These are phyloP conservation scores for Antrodiella citrinella DNA, from an alignment of 768 basidiomycete species.

Conservation along the genomic window DNA sequence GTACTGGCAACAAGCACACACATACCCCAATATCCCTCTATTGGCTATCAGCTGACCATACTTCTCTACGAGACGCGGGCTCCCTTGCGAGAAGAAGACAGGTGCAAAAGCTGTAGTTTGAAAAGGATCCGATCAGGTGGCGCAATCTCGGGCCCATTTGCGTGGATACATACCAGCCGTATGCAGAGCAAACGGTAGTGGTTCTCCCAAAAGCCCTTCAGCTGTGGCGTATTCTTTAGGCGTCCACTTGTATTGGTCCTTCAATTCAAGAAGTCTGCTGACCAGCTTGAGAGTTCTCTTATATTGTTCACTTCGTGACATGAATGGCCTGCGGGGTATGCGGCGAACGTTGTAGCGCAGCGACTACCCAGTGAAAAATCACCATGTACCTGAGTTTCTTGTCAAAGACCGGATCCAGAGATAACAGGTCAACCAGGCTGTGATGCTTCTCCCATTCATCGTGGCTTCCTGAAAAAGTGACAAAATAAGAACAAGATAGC, in stretches of 20 bases:
- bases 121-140: conserved; percentile 9
- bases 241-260: conserved; percentile 45
- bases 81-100: conserved; percentile 56
- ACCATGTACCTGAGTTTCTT: conserved; percentile 40
- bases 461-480: conserved; percentile 42
- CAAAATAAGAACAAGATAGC: background rate
- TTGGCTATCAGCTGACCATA: conserved; percentile 42
- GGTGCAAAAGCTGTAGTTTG: conserved; percentile 53
- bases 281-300: conserved; percentile 45
- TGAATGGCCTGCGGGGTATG: conserved; percentile 36
- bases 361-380: background rate
- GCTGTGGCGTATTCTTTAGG: conserved; percentile 39
- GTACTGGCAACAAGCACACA: background rate
- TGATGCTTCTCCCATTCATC: conserved; percentile 42
- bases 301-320: conserved; percentile 51
- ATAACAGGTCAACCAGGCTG: conserved; percentile 36
- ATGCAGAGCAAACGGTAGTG: conserved; percentile 39
- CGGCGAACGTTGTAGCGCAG: background rate
- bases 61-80: conserved; percentile 40
- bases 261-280: conserved; percentile 52
- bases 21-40: conserved; percentile 50
- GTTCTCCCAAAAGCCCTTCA: conserved; percentile 41
- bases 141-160: background rate
- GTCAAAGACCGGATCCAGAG: conserved; percentile 51
- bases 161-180: conserved; percentile 26